These are phyloP conservation scores for Cryptococcus hybrid DNA, from an alignment of 1,284 basidiomycete genomes.

Conservation along the genomic window DNA sequence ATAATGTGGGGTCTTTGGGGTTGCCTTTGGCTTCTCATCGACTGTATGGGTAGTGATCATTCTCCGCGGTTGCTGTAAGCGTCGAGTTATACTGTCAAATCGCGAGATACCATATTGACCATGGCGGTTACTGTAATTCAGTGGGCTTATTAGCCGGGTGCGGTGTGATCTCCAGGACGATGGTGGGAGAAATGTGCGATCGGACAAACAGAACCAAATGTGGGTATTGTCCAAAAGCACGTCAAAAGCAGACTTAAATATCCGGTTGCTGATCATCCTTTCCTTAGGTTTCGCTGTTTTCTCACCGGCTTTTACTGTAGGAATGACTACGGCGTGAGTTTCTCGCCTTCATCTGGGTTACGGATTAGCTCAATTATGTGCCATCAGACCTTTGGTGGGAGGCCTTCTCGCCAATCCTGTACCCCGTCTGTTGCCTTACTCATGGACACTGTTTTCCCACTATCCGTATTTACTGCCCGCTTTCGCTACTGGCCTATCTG, in stretches of 20 bases:
- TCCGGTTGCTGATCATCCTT: no score
- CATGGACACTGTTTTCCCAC: conserved; percentile 21
- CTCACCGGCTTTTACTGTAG: conserved; percentile 33
- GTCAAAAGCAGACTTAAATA: no score
- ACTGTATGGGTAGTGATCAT: conserved; percentile 23
- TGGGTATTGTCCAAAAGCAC: background rate
- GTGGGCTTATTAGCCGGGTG: conserved; percentile 38
- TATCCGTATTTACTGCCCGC: conserved; percentile 43
- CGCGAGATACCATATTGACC: background rate
- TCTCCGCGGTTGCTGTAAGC: conserved; percentile 28
- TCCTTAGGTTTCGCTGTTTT: conserved; percentile 37
- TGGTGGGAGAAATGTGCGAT: conserved; percentile 40
- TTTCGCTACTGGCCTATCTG: conserved; percentile 22
- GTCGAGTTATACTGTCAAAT: background rate
- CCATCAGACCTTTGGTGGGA: conserved; percentile 33
- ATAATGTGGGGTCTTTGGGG: conserved; percentile 18
- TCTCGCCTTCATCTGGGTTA: background rate
- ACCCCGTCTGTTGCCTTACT: conserved; percentile 25
- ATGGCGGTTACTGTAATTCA: conserved; percentile 5
- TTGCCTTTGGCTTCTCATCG: conserved; percentile 21
- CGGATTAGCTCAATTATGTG: no score
- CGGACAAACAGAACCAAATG: conserved; percentile 37
- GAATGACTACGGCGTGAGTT: conserved; percentile 35
- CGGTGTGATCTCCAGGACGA: conserved; percentile 39
- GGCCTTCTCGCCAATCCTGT: conserved; percentile 38